Percentiles rank a stretch among this genome's conserved stretches.
Conservation (phyloP, 768 basidiomycete genomes). For the Lactarius deliciosus region DNA sequence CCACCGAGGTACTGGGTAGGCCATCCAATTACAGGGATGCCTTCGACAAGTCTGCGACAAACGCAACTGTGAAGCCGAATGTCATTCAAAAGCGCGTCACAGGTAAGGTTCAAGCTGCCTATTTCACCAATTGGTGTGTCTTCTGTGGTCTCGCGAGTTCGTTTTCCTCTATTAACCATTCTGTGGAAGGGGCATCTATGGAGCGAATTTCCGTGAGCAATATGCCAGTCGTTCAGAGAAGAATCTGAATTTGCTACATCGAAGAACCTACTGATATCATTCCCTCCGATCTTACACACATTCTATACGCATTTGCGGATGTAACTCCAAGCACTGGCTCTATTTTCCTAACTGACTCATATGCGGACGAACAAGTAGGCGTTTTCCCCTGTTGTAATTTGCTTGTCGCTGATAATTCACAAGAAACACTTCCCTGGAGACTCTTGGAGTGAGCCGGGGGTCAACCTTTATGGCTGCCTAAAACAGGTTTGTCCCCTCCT, state of each 20-base stretch:
- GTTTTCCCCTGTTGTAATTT: not conserved
- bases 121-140: slow-evolving; percentile 41
- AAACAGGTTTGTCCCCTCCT: slow-evolving; percentile 55
- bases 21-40: slow-evolving; percentile 16
- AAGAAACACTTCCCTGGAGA: slow-evolving; percentile 74
- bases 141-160: not conserved
- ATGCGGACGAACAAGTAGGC: slow-evolving; percentile 67
- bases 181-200: slow-evolving; percentile 53
- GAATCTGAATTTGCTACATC: slow-evolving; percentile 2
- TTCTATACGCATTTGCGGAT: slow-evolving; percentile 81
- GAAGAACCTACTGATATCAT: slow-evolving; percentile 66
- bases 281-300: slow-evolving; percentile 63
- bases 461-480: slow-evolving; percentile 77
- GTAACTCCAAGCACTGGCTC: slow-evolving; percentile 57
- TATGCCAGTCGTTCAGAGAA: slow-evolving; percentile 6
- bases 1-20: slow-evolving; percentile 15
- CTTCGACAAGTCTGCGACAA: slow-evolving; percentile 21
- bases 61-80: slow-evolving; percentile 5
- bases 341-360: slow-evolving; percentile 67
- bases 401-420: slow-evolving; percentile 25
- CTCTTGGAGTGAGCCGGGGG: slow-evolving; percentile 71
- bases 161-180: slow-evolving; percentile 9
- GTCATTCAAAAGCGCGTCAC: slow-evolving; percentile 18
- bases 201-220: slow-evolving; percentile 57
- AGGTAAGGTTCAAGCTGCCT: slow-evolving; percentile 38